A percentile compares a stretch with the other conserved stretches of the same genome.
phyloP scores from a whole-genome alignment of 73 alveolate genomes.

The Symbiodinium natans region DNA sequence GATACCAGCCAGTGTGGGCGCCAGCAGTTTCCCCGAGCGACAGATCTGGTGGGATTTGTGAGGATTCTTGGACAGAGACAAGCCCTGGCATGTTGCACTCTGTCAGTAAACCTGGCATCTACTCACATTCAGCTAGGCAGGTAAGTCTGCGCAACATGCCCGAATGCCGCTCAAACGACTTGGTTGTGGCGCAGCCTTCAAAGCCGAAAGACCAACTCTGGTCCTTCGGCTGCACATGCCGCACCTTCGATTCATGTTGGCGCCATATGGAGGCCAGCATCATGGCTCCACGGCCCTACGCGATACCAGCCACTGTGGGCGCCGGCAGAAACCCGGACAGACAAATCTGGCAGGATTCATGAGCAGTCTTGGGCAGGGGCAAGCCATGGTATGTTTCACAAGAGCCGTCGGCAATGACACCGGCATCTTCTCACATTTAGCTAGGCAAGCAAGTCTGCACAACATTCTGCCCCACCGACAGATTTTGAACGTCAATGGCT shows the following conservation, averaged over 20 bases:
- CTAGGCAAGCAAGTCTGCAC: too few species aligned
- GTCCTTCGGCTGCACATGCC: not conserved
- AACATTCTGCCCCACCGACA: too few species aligned
- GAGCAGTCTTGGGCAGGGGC: not conserved
- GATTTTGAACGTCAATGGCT: too few species aligned
- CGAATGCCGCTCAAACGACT: too few species aligned
- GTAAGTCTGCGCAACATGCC: not conserved
- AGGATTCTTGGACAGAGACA: too few species aligned
- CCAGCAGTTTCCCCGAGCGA: too few species aligned
- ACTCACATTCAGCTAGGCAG: not conserved
- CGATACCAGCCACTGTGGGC: slow-evolving; percentile 16
- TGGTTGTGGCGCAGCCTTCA: not conserved
- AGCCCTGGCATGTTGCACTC: too few species aligned
- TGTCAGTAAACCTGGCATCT: too few species aligned
- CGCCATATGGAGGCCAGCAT: slow-evolving; percentile 23
- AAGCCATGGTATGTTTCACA: too few species aligned
- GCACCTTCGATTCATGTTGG: not conserved
- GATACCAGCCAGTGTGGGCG: too few species aligned
- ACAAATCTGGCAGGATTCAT: not conserved
- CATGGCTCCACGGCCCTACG: not conserved
- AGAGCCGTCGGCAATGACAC: too few species aligned
- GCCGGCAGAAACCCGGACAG: not conserved
- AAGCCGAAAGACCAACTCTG: not conserved
- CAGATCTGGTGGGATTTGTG: too few species aligned
- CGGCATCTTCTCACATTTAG: not conserved